These are phyloP conservation scores for Tubosaeta brunneosetosa DNA, from an alignment of 768 basidiomycete species.

Conservation along the genomic window DNA sequence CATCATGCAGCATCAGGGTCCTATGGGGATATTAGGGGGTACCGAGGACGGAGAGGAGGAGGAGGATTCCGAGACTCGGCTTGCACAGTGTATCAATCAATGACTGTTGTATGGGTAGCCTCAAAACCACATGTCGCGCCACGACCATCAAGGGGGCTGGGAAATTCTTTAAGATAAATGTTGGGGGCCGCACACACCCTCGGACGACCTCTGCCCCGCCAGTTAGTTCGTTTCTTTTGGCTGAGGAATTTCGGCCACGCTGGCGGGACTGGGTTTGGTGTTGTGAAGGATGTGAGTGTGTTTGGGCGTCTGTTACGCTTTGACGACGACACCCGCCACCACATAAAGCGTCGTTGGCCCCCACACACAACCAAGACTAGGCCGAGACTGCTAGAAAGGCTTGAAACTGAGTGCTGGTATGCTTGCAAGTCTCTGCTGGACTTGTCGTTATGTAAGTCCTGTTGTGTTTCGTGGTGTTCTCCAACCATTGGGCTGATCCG, in stretches of 20 bases:
- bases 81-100: constrained; percentile 29
- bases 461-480: constrained; percentile 20
- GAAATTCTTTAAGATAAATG: constrained; percentile 28
- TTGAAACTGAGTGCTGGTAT: constrained; percentile 30
- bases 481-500: constrained; percentile 23
- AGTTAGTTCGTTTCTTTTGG: constrained; percentile 19
- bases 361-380: constrained; percentile 24
- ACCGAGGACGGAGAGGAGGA: constrained; percentile 18
- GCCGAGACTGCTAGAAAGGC: constrained; percentile 17
- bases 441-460: constrained; percentile 35
- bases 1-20: constrained; percentile 29
- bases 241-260: constrained; percentile 12
- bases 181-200: constrained; percentile 15
- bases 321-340: constrained; percentile 29
- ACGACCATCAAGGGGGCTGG: constrained; percentile 14
- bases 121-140: constrained; percentile 3
- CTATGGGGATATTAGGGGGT: constrained; percentile 19
- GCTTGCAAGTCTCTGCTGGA: constrained; percentile 26
- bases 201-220: constrained; percentile 18
- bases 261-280: constrained; percentile 20
- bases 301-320: constrained; percentile 24
- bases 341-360: constrained; percentile 24
- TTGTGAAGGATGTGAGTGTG: constrained; percentile 26
- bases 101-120: constrained; percentile 8
- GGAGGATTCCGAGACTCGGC: constrained; percentile 24